Base-by-base conservation (phyloP, 345 rosid species). In the Dimocarpus longan region DNA sequence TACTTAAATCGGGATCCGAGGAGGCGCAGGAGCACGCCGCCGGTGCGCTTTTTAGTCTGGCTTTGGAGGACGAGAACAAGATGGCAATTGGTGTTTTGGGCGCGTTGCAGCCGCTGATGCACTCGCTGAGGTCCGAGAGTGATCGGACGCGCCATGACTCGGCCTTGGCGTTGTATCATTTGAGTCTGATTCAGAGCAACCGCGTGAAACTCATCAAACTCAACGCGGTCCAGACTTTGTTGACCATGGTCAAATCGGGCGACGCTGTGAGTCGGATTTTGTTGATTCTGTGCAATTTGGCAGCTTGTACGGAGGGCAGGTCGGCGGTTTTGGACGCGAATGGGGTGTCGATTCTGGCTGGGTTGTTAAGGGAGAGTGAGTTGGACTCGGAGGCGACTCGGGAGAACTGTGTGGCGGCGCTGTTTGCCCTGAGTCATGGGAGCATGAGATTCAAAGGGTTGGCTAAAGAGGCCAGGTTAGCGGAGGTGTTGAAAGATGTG, bases 31-130 rank as follows among this genome's bases (percentile, higher is more conserved):
- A 92, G 28, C 98, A 93, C 78, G 98, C 94, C 0, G 83, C 91
- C 6, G 98, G 95, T 6, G 91, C 92, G n/a, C 66, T 95, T 42
- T 95, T 95, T 72, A 93, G 98, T 56, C 82, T 95, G 68, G 90
- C 98, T 21, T 80, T 93, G 12, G 97, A 95, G 24, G 94, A 93
- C 46, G 90, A 91, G 76, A 95, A 90, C 80, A 91, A 91, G 80
- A 92, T 91, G 87, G 97, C 94, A 42, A 92, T 93, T 8, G 98
- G 95, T 26, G 98, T 89, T 12, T 80, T 95, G 44, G 97, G 98
- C 8, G 98, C 95, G 48, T 79, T 93, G 68, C 95, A 89, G 78
- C 95, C 97, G 12, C 83, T 95, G 2, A 79, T 95, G 44, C 90
- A 90, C 79, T 88, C 91, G 69, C 87, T 95, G 15, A 81, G 94